Evolutionary conservation across 2,329 filamentous ascomycete genomes (phyloP), one percentile per base, ranked within the genome.

Genomic region (Rutstroemia sp.): DNA sequence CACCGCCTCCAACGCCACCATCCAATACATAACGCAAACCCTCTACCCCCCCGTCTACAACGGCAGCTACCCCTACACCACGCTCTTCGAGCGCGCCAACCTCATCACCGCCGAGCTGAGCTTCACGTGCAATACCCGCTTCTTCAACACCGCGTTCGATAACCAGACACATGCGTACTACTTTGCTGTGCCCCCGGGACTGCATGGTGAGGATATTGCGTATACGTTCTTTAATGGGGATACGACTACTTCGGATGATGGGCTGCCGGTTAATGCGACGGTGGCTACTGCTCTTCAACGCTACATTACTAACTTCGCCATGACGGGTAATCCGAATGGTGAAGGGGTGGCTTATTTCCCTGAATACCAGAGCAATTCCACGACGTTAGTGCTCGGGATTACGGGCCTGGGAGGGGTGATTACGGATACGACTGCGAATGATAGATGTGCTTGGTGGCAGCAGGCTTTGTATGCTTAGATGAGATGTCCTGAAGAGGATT

Each of bases 91-190:
- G 12, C 76, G 80, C 8, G 69, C 69, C 0, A 66, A 69, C 10
- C 68, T 75, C 1, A 65, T 77, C 10, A 66, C 72, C 41, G 65
- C 72, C 12, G 80, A 83, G 54, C 56, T 66, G 5, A 57, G 67
- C 56, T 78, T 80, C 62, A 69, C 70, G 34, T 83, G 80, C 72
- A 79, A 79, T 61, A 75, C 78, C 14, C 71, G 75, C 63, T 80
- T 73, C 62, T 70, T 83, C 4, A 72, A 73, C 54, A 69, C 67
- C 1, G 78, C 75, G 7, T 76, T 70, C 65, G 62, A 65, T 10
- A 77, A 78, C 65, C 51, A 72, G 9, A 77, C 76, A 0, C 78
- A 77, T 64, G 71, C 71, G 2, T 82, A 83, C 68, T 67, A 76
- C 23, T 83, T 82, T 63, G 70, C 73, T 21, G 72, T 80, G 1